Evolutionary conservation across 129 eudicot species (phyloP).

Genomic region (Sambucus nigra): DNA sequence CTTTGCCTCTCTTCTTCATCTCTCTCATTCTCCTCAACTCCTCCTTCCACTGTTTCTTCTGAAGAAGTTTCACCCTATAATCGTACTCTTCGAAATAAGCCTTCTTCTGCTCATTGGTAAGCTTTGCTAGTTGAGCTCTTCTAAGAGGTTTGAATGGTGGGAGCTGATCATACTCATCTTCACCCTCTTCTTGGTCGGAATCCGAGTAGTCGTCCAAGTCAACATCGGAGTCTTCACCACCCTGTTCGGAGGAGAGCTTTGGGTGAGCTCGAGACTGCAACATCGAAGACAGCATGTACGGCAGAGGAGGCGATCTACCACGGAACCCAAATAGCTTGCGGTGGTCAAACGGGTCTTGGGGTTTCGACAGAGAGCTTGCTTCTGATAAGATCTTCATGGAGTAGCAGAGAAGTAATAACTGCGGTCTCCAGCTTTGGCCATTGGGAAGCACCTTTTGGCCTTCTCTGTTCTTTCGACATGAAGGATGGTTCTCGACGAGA

Average conservation of each 20-base stretch:
- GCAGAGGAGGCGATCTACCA: conserved; percentile 74
- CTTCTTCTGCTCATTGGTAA: conserved; percentile 70
- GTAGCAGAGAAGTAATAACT: conserved; percentile 65
- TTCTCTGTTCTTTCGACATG: conserved; percentile 85
- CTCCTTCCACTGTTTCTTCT: conserved; percentile 90
- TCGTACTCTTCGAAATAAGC: conserved; percentile 95
- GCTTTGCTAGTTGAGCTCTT: conserved; percentile 64
- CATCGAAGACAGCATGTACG: conserved; percentile 86
- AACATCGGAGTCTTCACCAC: conserved; percentile 73
- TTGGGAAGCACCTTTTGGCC: conserved; percentile 93
- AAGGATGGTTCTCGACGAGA: conserved; percentile 79
- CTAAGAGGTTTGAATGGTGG: conserved; percentile 90
- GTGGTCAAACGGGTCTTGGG: conserved; percentile 73
- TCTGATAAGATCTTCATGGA: conserved; percentile 86
- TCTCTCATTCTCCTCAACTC: conserved; percentile 78
- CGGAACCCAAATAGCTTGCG: conserved; percentile 93
- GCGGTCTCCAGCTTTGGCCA: conserved; percentile 89
- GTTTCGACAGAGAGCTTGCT: conserved; percentile 61
- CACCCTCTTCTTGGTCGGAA: conserved; percentile 66
- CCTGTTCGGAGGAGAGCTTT: conserved; percentile 82
- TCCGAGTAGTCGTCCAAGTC: conserved; percentile 79
- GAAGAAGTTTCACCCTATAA: conserved; percentile 87
- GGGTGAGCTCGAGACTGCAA: conserved; percentile 90
- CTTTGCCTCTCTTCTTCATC: conserved; percentile 58
- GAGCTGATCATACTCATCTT: conserved; percentile 93